phyloP scores from a whole-genome alignment of 2,329 filamentous ascomycete genomes.

The Amphichorda felina region DNA sequence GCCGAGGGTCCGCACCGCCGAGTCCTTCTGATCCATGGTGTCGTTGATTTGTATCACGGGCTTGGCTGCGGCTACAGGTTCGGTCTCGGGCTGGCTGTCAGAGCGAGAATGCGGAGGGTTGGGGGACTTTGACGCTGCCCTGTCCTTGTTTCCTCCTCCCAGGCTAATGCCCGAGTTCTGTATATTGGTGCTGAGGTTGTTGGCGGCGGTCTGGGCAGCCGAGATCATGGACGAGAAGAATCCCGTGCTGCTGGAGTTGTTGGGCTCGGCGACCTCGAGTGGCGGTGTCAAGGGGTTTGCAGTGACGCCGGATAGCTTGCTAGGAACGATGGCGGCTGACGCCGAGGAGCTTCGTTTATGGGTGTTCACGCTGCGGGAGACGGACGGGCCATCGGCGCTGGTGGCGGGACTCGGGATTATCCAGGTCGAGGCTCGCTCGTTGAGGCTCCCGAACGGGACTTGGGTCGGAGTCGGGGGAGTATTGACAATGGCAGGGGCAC shows the following conservation, averaged over 20 bases:
- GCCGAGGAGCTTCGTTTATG: constrained; percentile 25
- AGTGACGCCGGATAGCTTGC: constrained; percentile 74
- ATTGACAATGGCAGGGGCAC: constrained; percentile 47
- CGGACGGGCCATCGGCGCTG: constrained; percentile 43
- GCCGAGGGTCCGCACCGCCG: constrained; percentile 80
- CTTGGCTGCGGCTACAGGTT: background rate
- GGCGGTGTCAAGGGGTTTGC: constrained; percentile 65
- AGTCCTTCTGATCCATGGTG: constrained; percentile 47
- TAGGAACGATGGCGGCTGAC: constrained; percentile 44
- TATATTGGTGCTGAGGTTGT: constrained; percentile 60
- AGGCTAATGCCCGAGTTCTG: constrained; percentile 49
- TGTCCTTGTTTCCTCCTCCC: constrained; percentile 21
- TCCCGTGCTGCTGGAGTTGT: constrained; percentile 40
- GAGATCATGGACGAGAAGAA: constrained; percentile 95
- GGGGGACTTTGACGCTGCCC: background rate
- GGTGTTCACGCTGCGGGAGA: constrained; percentile 60
- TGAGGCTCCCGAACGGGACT: constrained; percentile 12
- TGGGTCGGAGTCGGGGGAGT: constrained; percentile 56
- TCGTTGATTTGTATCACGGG: constrained; percentile 5
- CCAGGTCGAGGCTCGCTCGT: constrained; percentile 15
- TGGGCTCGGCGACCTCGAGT: constrained; percentile 37
- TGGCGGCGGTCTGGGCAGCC: constrained; percentile 85
- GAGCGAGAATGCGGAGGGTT: constrained; percentile 4
- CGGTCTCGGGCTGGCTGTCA: constrained; percentile 12
- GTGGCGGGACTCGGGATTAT: constrained; percentile 10